These are phyloP conservation scores for Thalia dealbata DNA, from an alignment of 176 grass and related monocot genomes.

Conservation along the genomic window DNA sequence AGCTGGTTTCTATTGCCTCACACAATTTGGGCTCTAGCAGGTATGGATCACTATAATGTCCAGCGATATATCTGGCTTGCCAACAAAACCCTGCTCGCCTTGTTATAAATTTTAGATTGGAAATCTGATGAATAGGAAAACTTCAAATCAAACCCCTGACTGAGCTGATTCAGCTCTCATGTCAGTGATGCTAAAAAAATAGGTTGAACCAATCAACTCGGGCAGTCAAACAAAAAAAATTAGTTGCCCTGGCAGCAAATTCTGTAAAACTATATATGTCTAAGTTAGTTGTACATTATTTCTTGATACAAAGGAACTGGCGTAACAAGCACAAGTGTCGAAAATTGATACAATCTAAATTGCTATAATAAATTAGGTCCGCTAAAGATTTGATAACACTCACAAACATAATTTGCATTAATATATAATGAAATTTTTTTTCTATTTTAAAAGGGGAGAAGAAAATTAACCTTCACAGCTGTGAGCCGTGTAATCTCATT, in stretches of 20 bases:
- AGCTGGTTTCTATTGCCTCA: neutral
- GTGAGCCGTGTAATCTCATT: constrained; percentile 99
- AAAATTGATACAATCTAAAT: neutral
- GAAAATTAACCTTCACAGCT: constrained; percentile 61
- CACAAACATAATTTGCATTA: neutral
- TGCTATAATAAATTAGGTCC: neutral
- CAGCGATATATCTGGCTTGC: neutral
- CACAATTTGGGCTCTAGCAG: neutral
- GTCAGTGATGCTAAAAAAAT: too few relatives aligned
- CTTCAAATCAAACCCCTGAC: too few relatives aligned
- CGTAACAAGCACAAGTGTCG: neutral
- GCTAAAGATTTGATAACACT: neutral
- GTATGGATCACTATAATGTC: neutral
- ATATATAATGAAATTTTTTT: neutral
- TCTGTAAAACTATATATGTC: too few relatives aligned
- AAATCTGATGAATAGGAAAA: too few relatives aligned
- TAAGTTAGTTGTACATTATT: too few relatives aligned
- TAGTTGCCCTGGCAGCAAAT: too few relatives aligned
- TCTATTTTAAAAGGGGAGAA: neutral
- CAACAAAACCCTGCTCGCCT: too few relatives aligned
- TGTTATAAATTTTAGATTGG: too few relatives aligned
- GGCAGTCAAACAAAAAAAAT: too few relatives aligned
- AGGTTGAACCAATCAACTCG: too few relatives aligned
- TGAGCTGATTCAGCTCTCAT: too few relatives aligned
- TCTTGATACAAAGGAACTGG: too few relatives aligned